Percentiles rank a stretch among this genome's conserved stretches.
These are phyloP conservation scores for Capsella bursapastoris DNA, from an alignment of 345 rosid genomes.

Conservation along the genomic window DNA sequence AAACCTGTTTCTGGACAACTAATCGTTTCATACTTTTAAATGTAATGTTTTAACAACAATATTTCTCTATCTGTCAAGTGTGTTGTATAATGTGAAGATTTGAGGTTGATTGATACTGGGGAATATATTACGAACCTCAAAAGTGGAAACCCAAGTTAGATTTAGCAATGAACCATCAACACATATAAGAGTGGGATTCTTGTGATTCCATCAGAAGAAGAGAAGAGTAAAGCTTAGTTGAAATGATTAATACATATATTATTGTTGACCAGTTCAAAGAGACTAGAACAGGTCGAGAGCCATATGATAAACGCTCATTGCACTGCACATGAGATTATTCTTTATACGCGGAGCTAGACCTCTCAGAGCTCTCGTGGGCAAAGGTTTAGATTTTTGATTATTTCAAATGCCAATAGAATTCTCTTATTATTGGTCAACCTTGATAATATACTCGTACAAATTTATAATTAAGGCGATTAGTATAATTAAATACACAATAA, in stretches of 20 bases:
- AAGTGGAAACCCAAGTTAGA: constrained; percentile 1
- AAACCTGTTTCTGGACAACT: neutral
- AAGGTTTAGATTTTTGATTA: neutral
- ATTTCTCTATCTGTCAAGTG: constrained; percentile 17
- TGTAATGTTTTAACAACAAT: constrained; percentile 12
- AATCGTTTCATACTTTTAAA: constrained; percentile 17
- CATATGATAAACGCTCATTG: too few relatives aligned
- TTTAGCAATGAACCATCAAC: constrained; percentile 14
- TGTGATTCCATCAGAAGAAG: neutral
- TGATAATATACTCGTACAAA: neutral
- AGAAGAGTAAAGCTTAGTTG: neutral
- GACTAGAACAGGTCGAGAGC: neutral
- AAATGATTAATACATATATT: neutral
- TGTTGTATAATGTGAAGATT: constrained; percentile 37
- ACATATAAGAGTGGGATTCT: neutral
- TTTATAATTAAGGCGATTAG: neutral
- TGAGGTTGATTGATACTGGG: constrained; percentile 19
- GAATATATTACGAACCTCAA: neutral
- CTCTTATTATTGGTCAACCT: neutral
- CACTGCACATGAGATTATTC: constrained; percentile 10
- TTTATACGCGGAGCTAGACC: too few relatives aligned
- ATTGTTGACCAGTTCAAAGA: constrained; percentile 4
- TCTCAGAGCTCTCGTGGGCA: neutral
- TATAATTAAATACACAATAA: neutral
- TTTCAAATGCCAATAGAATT: neutral